Conservation (phyloP, 495 filamentous ascomycete genomes). For the Bathelium albidoporum region DNA sequence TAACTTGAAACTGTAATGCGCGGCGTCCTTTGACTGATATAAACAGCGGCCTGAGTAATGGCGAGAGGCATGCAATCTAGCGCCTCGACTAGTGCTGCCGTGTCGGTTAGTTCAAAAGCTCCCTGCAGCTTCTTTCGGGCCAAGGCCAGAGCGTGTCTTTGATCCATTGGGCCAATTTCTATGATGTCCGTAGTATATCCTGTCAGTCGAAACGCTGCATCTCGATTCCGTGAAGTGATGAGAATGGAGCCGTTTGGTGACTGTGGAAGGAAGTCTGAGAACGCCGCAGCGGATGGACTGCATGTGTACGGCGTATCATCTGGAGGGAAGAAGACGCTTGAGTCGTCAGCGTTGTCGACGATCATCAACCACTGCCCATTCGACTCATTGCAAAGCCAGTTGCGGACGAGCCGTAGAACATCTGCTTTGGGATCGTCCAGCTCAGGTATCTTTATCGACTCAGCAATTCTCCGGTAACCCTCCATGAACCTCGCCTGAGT, state of each 20-base stretch:
- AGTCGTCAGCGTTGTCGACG: slow-evolving; percentile 39
- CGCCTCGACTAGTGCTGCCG: not conserved
- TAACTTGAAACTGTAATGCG: slow-evolving; percentile 7
- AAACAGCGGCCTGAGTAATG: slow-evolving; percentile 10
- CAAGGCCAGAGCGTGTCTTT: slow-evolving; percentile 5
- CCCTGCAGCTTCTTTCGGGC: slow-evolving; percentile 17
- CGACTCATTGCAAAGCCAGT: slow-evolving; percentile 25
- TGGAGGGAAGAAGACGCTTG: slow-evolving; percentile 20
- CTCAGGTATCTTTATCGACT: slow-evolving; percentile 27
- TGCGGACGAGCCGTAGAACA: slow-evolving; percentile 33
- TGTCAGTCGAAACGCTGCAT: slow-evolving; percentile 11
- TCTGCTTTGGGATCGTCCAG: slow-evolving; percentile 33
- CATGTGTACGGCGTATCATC: slow-evolving; percentile 11
- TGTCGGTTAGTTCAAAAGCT: not conserved
- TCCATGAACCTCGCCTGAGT: slow-evolving; percentile 34
- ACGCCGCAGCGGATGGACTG: not conserved
- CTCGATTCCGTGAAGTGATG: slow-evolving; percentile 32
- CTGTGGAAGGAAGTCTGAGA: slow-evolving; percentile 21
- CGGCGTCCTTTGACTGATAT: slow-evolving; percentile 6
- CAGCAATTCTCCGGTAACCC: slow-evolving; percentile 33
- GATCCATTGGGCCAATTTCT: slow-evolving; percentile 19
- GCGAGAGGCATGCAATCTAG: slow-evolving; percentile 15
- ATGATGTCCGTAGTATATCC: slow-evolving; percentile 1
- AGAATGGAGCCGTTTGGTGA: slow-evolving; percentile 31
- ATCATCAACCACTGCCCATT: slow-evolving; percentile 34